These are phyloP conservation scores for Malbranchea zuffiana DNA, from an alignment of 2,329 filamentous ascomycete genomes.

Conservation along the genomic window DNA sequence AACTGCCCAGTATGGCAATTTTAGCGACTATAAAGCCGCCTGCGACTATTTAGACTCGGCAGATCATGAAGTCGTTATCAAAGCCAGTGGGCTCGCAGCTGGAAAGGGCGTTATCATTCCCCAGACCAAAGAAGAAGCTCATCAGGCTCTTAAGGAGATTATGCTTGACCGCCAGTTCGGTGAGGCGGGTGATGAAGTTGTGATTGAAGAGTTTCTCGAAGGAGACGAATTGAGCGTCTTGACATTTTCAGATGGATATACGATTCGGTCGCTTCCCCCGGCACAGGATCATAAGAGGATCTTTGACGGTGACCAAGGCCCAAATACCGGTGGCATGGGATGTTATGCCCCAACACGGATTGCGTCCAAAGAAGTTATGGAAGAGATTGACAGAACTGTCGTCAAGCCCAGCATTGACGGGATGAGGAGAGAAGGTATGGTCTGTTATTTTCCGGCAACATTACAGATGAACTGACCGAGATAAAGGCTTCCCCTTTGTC, in stretches of 20 bases:
- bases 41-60: constrained; percentile 62
- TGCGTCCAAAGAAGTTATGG: constrained; percentile 62
- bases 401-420: constrained; percentile 83
- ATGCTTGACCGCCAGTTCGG: constrained; percentile 87
- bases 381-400: constrained; percentile 66
- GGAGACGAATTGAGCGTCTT: constrained; percentile 89
- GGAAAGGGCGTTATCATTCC: constrained; percentile 95
- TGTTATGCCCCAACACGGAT: constrained; percentile 88
- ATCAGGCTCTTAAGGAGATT: constrained; percentile 70
- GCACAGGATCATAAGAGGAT: constrained; percentile 97
- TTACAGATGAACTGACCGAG: background rate
- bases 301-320: constrained; percentile 77
- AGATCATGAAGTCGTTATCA: constrained; percentile 73
- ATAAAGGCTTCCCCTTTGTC: constrained; percentile 32
- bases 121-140: constrained; percentile 67
- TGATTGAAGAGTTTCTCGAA: constrained; percentile 86
- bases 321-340: constrained; percentile 96
- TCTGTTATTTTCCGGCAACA: constrained; percentile 33
- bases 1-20: constrained; percentile 84
- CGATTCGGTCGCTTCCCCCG: constrained; percentile 70
- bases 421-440: constrained; percentile 63
- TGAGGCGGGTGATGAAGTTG: constrained; percentile 74
- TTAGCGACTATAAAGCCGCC: constrained; percentile 63
- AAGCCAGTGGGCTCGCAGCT: constrained; percentile 81
- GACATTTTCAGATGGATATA: constrained; percentile 81